Conservation (phyloP, 83 land plant species). For the Picea engelmannii region DNA sequence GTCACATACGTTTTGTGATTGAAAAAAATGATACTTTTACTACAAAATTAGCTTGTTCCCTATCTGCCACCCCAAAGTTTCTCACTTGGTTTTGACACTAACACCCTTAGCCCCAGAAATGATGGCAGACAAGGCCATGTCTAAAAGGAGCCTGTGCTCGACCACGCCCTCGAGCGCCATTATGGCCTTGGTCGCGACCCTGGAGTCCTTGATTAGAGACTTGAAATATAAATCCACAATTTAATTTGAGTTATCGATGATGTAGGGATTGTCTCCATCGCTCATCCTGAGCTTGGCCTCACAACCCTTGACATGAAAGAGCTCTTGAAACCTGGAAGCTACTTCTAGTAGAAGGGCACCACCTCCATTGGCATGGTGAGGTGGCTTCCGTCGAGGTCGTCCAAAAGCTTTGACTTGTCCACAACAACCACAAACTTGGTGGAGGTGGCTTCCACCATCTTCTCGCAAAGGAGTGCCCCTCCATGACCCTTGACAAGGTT, state of each 20-base stretch:
- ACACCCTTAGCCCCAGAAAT: slow-evolving; percentile 31
- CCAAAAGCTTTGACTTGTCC: slow-evolving; percentile 81
- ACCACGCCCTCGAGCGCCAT: slow-evolving; percentile 76
- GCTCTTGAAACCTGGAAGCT: slow-evolving; percentile 35
- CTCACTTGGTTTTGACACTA: too few species aligned
- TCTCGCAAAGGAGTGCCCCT: slow-evolving; percentile 84
- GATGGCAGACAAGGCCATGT: slow-evolving; percentile 87
- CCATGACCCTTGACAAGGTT: slow-evolving; percentile 85
- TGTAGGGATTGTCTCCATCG: slow-evolving; percentile 37
- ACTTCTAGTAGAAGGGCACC: slow-evolving; percentile 60
- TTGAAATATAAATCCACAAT: slow-evolving; percentile 43
- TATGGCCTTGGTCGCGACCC: slow-evolving; percentile 75
- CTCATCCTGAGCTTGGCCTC: slow-evolving; percentile 40
- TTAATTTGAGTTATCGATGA: slow-evolving; percentile 51
- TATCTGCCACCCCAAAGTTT: too few species aligned
- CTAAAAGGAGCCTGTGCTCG: slow-evolving; percentile 90
- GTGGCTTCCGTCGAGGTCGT: slow-evolving; percentile 79
- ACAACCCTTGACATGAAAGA: slow-evolving; percentile 49
- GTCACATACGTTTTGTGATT: too few species aligned
- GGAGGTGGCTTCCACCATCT: slow-evolving; percentile 72
- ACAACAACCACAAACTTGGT: slow-evolving; percentile 70
- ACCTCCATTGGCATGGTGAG: slow-evolving; percentile 38
- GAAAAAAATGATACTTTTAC: too few species aligned
- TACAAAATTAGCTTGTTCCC: too few species aligned
- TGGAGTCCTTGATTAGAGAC: slow-evolving; percentile 43